phyloP scores from a whole-genome alignment of 2,329 filamentous ascomycete species.

The Metarhizium anisopliae region DNA sequence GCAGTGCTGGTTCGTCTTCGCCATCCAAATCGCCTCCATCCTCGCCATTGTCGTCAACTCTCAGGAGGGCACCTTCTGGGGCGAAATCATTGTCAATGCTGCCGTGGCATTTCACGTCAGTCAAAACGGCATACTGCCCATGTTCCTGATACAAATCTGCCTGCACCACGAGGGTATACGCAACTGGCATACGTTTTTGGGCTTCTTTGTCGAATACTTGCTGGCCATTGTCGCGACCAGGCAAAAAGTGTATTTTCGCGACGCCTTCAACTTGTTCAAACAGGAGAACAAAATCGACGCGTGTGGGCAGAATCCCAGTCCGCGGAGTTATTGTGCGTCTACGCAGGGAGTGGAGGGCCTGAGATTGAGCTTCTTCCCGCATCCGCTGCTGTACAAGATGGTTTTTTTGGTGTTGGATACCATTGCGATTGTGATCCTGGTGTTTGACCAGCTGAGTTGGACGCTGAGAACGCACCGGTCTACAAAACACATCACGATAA shows the following conservation, averaged over 20 bases:
- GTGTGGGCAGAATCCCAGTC: conserved; percentile 28
- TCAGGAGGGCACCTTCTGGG: conserved; percentile 30
- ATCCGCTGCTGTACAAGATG: conserved; percentile 28
- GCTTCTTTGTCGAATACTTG: conserved; percentile 29
- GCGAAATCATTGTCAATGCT: conserved; percentile 28
- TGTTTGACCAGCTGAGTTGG: conserved; percentile 27
- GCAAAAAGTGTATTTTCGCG: conserved; percentile 25
- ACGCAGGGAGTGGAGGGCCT: conserved; percentile 24
- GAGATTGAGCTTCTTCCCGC: conserved; percentile 26
- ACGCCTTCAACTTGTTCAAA: conserved; percentile 25
- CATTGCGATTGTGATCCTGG: conserved; percentile 24
- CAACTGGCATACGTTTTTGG: conserved; percentile 31
- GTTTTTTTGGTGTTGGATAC: conserved; percentile 27
- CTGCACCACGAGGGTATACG: conserved; percentile 30
- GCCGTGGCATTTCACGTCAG: conserved; percentile 28
- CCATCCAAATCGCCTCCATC: conserved; percentile 30
- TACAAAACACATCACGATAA: conserved; percentile 21
- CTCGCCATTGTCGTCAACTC: conserved; percentile 31
- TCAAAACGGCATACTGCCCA: conserved; percentile 27
- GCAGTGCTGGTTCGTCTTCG: conserved; percentile 30
- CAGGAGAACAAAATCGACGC: conserved; percentile 20
- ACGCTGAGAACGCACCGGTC: conserved; percentile 25
- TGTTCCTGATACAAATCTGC: conserved; percentile 28
- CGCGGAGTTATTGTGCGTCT: conserved; percentile 27
- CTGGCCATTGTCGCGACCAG: conserved; percentile 28